A percentile compares a stretch with the other conserved stretches of the same genome.
Evolutionary conservation across 805 yeast species (phyloP).

Genomic region (Wickerhamomyces rabaulensis): DNA sequence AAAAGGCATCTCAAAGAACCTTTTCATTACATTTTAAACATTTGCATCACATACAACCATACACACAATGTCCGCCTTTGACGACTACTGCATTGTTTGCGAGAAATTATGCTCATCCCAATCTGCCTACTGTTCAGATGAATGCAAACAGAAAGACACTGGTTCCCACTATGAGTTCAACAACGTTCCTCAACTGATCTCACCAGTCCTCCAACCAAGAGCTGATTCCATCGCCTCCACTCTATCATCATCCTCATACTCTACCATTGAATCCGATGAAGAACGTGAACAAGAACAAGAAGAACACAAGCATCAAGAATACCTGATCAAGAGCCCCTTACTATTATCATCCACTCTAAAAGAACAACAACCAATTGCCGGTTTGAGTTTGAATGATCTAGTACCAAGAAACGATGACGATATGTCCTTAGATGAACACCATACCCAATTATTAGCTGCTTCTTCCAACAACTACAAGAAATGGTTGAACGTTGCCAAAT

Average conservation of each 20-base stretch:
- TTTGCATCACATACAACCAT: not conserved
- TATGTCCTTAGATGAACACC: conserved; percentile 13
- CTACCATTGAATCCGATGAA: conserved; percentile 7
- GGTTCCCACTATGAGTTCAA: conserved; percentile 21
- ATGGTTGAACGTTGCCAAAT: conserved; percentile 22
- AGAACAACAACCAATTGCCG: conserved; percentile 21
- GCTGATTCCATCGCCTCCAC: conserved; percentile 18
- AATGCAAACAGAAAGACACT: conserved; percentile 31
- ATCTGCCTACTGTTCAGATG: conserved; percentile 42
- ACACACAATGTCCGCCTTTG: conserved; percentile 31
- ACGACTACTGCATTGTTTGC: conserved; percentile 55
- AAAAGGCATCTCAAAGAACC: not conserved
- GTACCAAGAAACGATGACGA: conserved; percentile 14
- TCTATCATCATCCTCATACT: not conserved
- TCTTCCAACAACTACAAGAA: conserved; percentile 26
- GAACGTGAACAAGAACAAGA: conserved; percentile 12
- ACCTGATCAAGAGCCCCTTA: conserved; percentile 24
- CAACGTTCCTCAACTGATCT: conserved; percentile 24
- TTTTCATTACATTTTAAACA: not conserved
- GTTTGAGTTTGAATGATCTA: conserved; percentile 19
- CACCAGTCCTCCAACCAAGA: conserved; percentile 26
- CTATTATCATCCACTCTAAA: conserved; percentile 19
- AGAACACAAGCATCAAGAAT: conserved; percentile 16
- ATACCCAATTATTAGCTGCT: conserved; percentile 20
- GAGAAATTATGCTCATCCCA: conserved; percentile 42